Conservation (phyloP, 768 basidiomycete species). For the Wakefieldia striispora region DNA sequence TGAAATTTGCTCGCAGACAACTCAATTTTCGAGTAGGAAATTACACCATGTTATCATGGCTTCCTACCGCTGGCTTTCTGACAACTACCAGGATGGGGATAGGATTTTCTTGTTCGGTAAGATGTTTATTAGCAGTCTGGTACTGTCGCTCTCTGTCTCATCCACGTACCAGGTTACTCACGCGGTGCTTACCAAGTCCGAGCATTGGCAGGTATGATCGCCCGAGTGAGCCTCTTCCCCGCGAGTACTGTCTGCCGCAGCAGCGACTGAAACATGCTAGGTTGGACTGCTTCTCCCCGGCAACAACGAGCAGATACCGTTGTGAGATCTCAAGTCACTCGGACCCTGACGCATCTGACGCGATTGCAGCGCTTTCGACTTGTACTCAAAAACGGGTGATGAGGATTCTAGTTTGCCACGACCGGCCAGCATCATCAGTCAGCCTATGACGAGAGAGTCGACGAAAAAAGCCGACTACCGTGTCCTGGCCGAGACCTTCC, state of each 20-base stretch:
- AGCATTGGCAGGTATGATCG: conserved; percentile 43
- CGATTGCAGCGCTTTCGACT: conserved; percentile 35
- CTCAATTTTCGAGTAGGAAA: conserved; percentile 27
- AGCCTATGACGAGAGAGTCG: conserved; percentile 4
- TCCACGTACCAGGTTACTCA: conserved; percentile 37
- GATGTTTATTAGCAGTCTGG: background rate
- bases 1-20: background rate
- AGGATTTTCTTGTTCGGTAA: conserved; percentile 41
- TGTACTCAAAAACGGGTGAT: conserved; percentile 32
- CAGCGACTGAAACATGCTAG: conserved; percentile 16
- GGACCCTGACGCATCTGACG: background rate
- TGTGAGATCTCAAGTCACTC: conserved; percentile 21
- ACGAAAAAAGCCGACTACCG: conserved; percentile 17
- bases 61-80: conserved; percentile 42
- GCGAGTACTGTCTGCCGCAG: no score
- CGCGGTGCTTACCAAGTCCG: conserved; percentile 49
- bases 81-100: conserved; percentile 38
- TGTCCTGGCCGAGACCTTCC: conserved; percentile 30
- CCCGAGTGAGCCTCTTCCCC: conserved; percentile 27
- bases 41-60: conserved; percentile 33
- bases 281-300: conserved; percentile 42
- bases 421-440: conserved; percentile 11
- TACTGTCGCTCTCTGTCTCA: background rate
- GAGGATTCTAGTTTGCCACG: conserved; percentile 8
- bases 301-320: conserved; percentile 41